Evolutionary conservation across 495 filamentous ascomycete genomes (phyloP).

Genomic region (Copromyces sp.): DNA sequence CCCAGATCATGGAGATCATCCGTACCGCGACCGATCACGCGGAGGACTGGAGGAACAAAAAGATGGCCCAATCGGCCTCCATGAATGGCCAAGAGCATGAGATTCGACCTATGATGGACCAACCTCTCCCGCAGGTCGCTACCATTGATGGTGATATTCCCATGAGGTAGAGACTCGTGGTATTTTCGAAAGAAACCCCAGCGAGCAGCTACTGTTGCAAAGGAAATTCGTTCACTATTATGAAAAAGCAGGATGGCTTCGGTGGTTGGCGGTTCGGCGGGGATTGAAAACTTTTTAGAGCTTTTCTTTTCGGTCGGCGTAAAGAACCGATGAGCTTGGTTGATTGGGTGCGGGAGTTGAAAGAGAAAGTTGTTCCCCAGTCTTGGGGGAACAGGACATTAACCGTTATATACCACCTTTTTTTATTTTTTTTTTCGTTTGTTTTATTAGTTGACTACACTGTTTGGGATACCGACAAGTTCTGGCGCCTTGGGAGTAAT

Average conservation of each 20-base stretch:
- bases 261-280: background rate
- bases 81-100: background rate
- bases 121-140: background rate
- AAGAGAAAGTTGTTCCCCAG: background rate
- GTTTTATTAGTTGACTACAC: background rate
- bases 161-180: background rate
- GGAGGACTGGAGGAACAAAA: slow-evolving; percentile 74
- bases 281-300: background rate
- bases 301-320: background rate
- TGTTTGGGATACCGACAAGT: background rate
- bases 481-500: background rate
- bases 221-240: background rate
- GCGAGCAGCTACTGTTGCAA: background rate
- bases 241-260: background rate
- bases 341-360: background rate
- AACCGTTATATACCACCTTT: background rate
- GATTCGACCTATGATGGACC: background rate
- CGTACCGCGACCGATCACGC: slow-evolving; percentile 77
- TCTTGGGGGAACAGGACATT: background rate
- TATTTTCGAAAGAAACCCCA: background rate
- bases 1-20: slow-evolving; percentile 69
- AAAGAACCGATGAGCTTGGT: background rate
- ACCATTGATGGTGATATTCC: slow-evolving; percentile 4
- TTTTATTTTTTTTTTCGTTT: background rate
- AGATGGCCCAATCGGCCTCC: slow-evolving; percentile 20